Evolutionary conservation across 2,329 filamentous ascomycete species (phyloP), one percentile per base, ranked within the genome.

Genomic region (Colletotrichum navitas): DNA sequence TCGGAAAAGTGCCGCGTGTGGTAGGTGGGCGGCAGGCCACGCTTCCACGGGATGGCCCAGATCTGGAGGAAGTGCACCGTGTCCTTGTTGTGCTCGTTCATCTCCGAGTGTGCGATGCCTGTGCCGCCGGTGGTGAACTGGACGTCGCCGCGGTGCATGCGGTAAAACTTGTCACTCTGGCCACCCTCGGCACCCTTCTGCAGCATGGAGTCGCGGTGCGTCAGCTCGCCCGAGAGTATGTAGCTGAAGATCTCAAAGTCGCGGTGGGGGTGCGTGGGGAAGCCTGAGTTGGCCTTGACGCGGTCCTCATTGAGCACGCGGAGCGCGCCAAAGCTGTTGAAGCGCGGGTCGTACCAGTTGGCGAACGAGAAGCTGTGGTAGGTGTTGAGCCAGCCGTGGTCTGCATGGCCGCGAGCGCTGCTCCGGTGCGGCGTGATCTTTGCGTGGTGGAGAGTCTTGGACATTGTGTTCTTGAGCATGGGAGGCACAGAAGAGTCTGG

Each of bases 161-260:
- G 85, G 77, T 86, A 93, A 78, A 93, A 93, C 75, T 89, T 85
- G 78, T 93, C 89, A 54, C 87, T 86, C 74, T 85, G 82, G 21
- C 79, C 85, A 29, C 86, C 89, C 78, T 92, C 90, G 26, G 84
- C 81, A 56, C 89, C 90, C 81, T 91, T 93, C 80, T 89, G 89
- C 76, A 93, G 88, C 91, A 97, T 95, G 72, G 89, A 93, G 82
- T 97, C 94, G 59, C 94, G 91, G 84, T 97, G 94, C 59, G 94
- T 95, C 74, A 97, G 88, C 82, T 95, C 93, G 74, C 94, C 94
- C 58, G 86, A 89, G n/a, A 97, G 85, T 77, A 97, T 92, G 83
- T 97, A 96, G 78, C 88, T 91, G 86, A 95, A 97, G 83, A 97
- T 97, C 81, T 97, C 93, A 80, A 94, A 95, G 80, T 97, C 93